These are phyloP conservation scores for Coleophoma eucalyptorum DNA, from an alignment of 2,329 filamentous ascomycete species.

Conservation along the genomic window DNA sequence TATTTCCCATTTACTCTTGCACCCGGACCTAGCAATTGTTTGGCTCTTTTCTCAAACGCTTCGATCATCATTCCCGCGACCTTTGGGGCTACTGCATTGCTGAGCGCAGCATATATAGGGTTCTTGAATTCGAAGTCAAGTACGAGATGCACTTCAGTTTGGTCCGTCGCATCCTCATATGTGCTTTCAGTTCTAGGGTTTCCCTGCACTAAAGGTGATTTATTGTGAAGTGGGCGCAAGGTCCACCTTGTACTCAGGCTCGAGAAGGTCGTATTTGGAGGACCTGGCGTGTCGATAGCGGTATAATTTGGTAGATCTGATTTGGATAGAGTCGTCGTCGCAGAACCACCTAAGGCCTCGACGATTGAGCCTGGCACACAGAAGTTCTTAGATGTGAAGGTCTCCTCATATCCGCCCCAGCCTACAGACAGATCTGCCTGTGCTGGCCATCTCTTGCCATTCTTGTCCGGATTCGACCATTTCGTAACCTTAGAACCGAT, in stretches of 20 bases:
- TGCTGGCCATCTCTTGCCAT: conserved; percentile 56
- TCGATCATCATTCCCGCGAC: conserved; percentile 86
- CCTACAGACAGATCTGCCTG: conserved; percentile 79
- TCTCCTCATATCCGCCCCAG: conserved; percentile 79
- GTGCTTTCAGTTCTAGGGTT: conserved; percentile 24
- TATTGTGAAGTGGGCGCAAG: conserved; percentile 46
- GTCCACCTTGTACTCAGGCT: conserved; percentile 69
- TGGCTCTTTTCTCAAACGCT: conserved; percentile 83
- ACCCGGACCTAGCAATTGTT: conserved; percentile 42
- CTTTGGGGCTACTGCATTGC: conserved; percentile 76
- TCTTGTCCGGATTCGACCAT: conserved; percentile 55
- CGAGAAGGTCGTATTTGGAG: conserved; percentile 55
- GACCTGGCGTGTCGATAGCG: conserved; percentile 28
- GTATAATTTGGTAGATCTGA: conserved; percentile 36
- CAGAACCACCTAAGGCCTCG: conserved; percentile 69
- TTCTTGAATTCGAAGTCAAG: conserved; percentile 85
- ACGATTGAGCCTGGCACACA: conserved; percentile 72
- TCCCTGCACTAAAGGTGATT: conserved; percentile 35
- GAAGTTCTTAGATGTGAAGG: conserved; percentile 74
- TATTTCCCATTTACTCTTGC: background rate
- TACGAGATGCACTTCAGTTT: conserved; percentile 71
- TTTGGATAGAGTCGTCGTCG: conserved; percentile 38
- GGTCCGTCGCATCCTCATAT: conserved; percentile 29
- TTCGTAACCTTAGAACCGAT: conserved; percentile 70
- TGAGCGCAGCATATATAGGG: conserved; percentile 81